phyloP scores from a whole-genome alignment of 192 early-diverging fungal species.

The Coemansia erecta region DNA sequence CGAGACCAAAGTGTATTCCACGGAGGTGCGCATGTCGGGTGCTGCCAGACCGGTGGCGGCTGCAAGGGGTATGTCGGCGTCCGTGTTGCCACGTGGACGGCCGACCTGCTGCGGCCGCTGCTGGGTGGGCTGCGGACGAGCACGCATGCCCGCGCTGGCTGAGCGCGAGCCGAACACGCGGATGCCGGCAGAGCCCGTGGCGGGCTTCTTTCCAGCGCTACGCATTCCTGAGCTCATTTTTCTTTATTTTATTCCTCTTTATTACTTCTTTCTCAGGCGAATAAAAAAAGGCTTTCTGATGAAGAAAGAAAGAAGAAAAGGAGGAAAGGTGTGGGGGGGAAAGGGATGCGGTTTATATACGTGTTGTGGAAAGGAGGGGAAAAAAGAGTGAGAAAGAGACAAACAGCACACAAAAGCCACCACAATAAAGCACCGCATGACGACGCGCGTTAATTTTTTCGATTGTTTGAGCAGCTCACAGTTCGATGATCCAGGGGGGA shows the following conservation, averaged over 20 bases:
- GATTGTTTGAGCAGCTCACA: no score
- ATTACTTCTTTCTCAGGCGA: not conserved
- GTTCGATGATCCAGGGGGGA: no score
- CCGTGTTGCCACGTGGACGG: not conserved
- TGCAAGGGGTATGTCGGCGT: slow-evolving; percentile 27
- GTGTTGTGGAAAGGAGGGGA: not conserved
- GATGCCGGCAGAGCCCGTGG: slow-evolving; percentile 23
- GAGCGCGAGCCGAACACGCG: slow-evolving; percentile 12
- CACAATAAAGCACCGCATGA: no score
- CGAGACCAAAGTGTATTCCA: slow-evolving; percentile 66
- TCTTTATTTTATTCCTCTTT: not conserved
- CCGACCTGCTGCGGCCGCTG: not conserved
- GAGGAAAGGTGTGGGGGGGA: not conserved
- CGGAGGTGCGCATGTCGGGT: slow-evolving; percentile 22
- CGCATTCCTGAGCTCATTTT: slow-evolving; percentile 38
- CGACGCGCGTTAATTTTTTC: no score
- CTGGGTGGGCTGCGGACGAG: not conserved
- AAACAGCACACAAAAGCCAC: no score
- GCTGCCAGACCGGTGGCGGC: slow-evolving; percentile 11
- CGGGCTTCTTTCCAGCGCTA: slow-evolving; percentile 12
- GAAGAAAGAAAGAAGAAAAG: not conserved
- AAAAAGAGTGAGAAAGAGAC: not conserved
- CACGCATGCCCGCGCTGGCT: not conserved
- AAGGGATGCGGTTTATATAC: not conserved
- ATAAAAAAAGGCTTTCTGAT: not conserved